These are phyloP conservation scores for Aspergillus tanneri DNA, from an alignment of 2,329 filamentous ascomycete genomes.

Conservation along the genomic window DNA sequence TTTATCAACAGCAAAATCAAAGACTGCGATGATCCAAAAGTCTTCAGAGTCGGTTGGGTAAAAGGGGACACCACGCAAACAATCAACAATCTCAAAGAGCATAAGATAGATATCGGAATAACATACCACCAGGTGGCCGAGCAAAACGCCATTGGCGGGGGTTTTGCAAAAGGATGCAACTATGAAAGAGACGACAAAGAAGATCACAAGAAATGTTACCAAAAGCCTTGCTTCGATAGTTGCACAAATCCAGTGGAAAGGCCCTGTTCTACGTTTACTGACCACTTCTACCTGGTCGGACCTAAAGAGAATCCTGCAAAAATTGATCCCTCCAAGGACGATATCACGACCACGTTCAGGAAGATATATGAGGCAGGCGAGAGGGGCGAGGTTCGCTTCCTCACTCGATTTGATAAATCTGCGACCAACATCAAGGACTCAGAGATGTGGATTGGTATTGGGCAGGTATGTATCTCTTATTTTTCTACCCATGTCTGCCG, in stretches of 20 bases:
- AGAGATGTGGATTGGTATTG: conserved; percentile 47
- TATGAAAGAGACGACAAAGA: neutral
- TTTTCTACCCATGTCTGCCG: too few relatives aligned
- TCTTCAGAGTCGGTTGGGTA: conserved; percentile 49
- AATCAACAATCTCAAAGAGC: conserved; percentile 45
- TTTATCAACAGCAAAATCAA: conserved; percentile 37
- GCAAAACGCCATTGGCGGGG: conserved; percentile 44
- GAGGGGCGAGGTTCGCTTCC: conserved; percentile 39
- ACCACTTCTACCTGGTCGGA: conserved; percentile 50
- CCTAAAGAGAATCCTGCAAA: conserved; percentile 36
- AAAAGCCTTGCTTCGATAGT: conserved; percentile 3
- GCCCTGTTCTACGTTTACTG: conserved; percentile 48
- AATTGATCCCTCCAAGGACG: conserved; percentile 27
- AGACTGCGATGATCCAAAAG: conserved; percentile 15
- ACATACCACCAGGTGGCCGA: conserved; percentile 48
- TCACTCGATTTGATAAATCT: conserved; percentile 51
- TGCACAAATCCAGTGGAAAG: conserved; percentile 1
- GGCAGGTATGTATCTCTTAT: conserved; percentile 35
- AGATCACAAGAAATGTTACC: too few relatives aligned
- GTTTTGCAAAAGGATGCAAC: conserved; percentile 29
- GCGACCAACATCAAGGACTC: conserved; percentile 53
- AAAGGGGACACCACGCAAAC: conserved; percentile 48
- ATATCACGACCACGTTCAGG: conserved; percentile 38
- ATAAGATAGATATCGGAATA: conserved; percentile 47
- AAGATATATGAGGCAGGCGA: conserved; percentile 38